Percentiles rank a stretch among this genome's conserved stretches.
phyloP scores from a whole-genome alignment of 2,329 filamentous ascomycete genomes.

The Penicillium brevicompactum region DNA sequence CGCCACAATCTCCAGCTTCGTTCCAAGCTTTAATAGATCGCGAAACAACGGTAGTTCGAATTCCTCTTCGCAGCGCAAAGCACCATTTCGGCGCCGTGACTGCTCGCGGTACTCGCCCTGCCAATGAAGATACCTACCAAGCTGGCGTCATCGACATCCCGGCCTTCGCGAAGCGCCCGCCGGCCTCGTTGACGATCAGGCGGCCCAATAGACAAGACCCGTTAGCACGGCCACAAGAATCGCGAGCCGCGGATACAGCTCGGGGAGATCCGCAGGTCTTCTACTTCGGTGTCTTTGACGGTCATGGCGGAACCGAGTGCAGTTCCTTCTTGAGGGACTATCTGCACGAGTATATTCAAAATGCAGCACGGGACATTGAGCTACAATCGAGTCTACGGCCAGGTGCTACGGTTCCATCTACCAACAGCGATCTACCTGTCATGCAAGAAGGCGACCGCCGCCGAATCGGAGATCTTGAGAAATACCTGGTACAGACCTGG shows the following conservation, averaged over 20 bases:
- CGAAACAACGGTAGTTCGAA: conserved; percentile 91
- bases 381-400: conserved; percentile 72
- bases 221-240: conserved; percentile 50
- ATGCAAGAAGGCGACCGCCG: conserved; percentile 57
- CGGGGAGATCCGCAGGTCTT: conserved; percentile 94
- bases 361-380: conserved; percentile 74
- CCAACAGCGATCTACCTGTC: conserved; percentile 46
- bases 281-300: conserved; percentile 96
- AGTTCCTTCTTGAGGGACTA: conserved; percentile 82
- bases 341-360: conserved; percentile 86
- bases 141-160: conserved; percentile 92
- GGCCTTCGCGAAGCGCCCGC: conserved; percentile 83
- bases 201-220: conserved; percentile 32
- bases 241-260: conserved; percentile 71
- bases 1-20: conserved; percentile 55
- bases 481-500: conserved; percentile 73
- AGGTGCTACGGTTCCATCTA: conserved; percentile 15
- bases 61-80: conserved; percentile 89
- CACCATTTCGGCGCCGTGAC: conserved; percentile 88
- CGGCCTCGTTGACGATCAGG: conserved; percentile 60
- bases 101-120: conserved; percentile 77
- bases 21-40: conserved; percentile 66
- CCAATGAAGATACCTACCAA: conserved; percentile 94
- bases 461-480: conserved; percentile 70
- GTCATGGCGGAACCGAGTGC: conserved; percentile 88